These are phyloP conservation scores for Endothia cerciana DNA, from an alignment of 2,329 filamentous ascomycete species.

Conservation along the genomic window DNA sequence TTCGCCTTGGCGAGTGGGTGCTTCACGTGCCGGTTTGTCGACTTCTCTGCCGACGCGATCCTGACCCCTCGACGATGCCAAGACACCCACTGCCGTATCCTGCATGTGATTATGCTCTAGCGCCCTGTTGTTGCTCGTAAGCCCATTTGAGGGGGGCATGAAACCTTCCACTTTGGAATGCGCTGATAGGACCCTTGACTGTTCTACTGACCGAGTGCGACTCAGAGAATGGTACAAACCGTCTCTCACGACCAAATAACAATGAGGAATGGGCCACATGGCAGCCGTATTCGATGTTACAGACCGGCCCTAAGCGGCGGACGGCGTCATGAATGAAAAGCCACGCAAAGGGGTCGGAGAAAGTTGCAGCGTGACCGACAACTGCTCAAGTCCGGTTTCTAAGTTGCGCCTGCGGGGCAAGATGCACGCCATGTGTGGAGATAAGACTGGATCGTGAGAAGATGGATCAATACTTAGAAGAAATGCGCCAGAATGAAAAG, in stretches of 20 bases:
- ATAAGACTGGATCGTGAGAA: not conserved
- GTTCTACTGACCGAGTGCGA: slow-evolving; percentile 9
- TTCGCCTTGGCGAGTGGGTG: not conserved
- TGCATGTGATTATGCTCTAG: not conserved
- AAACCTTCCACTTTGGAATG: slow-evolving; percentile 10
- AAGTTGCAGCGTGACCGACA: not conserved
- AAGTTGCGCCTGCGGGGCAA: not conserved
- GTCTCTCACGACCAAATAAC: not conserved
- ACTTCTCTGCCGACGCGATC: not conserved
- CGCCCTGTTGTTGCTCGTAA: not conserved
- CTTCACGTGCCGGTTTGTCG: slow-evolving; percentile 12
- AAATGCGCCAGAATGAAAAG: no score
- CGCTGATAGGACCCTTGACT: not conserved
- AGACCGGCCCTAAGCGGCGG: not conserved
- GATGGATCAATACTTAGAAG: no score
- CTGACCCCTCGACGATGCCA: slow-evolving; percentile 1
- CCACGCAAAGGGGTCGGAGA: not conserved
- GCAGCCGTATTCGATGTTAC: not conserved
- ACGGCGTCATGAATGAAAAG: not conserved
- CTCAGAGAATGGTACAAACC: not conserved
- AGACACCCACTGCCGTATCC: not conserved
- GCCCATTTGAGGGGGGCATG: not conserved
- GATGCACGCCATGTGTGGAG: not conserved
- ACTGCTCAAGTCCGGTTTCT: not conserved
- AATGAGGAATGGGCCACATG: not conserved